phyloP scores from a whole-genome alignment of 192 early-diverging fungal species.

The Mortierella claussenii region DNA sequence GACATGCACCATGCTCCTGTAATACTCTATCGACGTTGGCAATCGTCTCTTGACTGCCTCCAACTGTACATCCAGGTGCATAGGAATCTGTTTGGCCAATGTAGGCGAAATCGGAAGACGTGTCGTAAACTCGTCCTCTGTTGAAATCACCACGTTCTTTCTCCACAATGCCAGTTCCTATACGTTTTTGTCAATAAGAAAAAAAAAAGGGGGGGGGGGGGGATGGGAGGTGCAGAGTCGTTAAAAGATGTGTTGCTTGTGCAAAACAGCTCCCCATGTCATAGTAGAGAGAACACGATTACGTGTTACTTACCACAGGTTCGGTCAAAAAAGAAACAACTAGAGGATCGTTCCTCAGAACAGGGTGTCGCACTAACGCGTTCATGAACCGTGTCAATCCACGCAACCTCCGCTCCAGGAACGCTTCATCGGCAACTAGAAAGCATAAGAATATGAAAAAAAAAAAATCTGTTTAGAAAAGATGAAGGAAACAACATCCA shows the following conservation, averaged over 20 bases:
- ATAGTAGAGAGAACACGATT: too few relatives aligned
- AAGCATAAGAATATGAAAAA: background rate
- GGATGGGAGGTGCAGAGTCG: background rate
- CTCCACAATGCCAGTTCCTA: constrained; percentile 72
- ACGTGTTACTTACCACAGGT: constrained; percentile 63
- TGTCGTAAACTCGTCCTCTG: constrained; percentile 67
- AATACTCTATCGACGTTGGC: constrained; percentile 64
- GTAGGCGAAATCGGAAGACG: constrained; percentile 36
- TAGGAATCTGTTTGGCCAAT: constrained; percentile 57
- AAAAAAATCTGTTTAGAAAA: background rate
- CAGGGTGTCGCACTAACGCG: constrained; percentile 79
- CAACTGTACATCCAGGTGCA: constrained; percentile 63
- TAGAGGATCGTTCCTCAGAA: constrained; percentile 69
- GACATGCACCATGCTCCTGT: constrained; percentile 66
- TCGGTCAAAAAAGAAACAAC: constrained; percentile 76
- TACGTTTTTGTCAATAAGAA: too few relatives aligned
- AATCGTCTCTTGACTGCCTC: constrained; percentile 59
- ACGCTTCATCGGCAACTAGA: constrained; percentile 66
- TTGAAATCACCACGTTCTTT: constrained; percentile 60
- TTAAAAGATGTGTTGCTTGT: background rate
- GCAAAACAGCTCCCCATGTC: too few relatives aligned
- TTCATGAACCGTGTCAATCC: constrained; percentile 79
- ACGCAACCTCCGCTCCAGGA: constrained; percentile 76
- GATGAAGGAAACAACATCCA: background rate
- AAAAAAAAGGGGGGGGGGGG: background rate